These are phyloP conservation scores for Silene vulgaris DNA, from an alignment of 179 eudicot species.

Conservation along the genomic window DNA sequence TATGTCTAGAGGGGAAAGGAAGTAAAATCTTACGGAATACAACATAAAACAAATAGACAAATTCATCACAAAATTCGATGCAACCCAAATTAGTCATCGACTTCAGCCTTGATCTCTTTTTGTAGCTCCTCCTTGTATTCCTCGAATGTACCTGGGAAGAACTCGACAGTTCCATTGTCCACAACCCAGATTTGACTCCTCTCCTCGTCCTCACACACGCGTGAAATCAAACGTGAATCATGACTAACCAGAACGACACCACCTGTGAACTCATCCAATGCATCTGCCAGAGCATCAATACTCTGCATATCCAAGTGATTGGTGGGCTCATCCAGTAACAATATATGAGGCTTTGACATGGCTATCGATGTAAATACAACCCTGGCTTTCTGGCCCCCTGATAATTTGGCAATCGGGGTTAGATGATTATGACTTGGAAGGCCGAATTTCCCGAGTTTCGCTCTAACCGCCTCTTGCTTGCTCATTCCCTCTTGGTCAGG, in stretches of 20 bases:
- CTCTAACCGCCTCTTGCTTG: conserved; percentile 91
- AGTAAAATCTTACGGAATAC: neutral
- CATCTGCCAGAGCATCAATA: conserved; percentile 88
- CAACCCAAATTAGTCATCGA: conserved; percentile 43
- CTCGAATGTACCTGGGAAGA: conserved; percentile 55
- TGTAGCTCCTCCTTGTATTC: conserved; percentile 75
- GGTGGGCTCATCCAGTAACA: conserved; percentile 76
- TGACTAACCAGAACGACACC: conserved; percentile 84
- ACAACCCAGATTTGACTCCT: conserved; percentile 76
- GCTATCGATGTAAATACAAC: conserved; percentile 90
- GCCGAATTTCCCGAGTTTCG: conserved; percentile 90
- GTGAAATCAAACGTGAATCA: conserved; percentile 78
- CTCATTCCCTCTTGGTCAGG: conserved; percentile 93
- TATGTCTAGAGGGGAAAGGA: neutral
- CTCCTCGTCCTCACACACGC: conserved; percentile 83
- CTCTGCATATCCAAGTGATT: conserved; percentile 96
- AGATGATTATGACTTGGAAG: conserved; percentile 83
- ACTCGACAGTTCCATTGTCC: conserved; percentile 60
- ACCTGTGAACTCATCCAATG: conserved; percentile 77
- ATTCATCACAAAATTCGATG: conserved; percentile 8
- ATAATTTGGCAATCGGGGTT: conserved; percentile 76
- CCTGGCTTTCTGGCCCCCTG: conserved; percentile 85
- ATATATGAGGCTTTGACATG: conserved; percentile 83
- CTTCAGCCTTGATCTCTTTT: conserved; percentile 74
- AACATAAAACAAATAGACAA: neutral